phyloP scores from a whole-genome alignment of 2,329 filamentous ascomycete species.

The Sarocladiaceae sp. region DNA sequence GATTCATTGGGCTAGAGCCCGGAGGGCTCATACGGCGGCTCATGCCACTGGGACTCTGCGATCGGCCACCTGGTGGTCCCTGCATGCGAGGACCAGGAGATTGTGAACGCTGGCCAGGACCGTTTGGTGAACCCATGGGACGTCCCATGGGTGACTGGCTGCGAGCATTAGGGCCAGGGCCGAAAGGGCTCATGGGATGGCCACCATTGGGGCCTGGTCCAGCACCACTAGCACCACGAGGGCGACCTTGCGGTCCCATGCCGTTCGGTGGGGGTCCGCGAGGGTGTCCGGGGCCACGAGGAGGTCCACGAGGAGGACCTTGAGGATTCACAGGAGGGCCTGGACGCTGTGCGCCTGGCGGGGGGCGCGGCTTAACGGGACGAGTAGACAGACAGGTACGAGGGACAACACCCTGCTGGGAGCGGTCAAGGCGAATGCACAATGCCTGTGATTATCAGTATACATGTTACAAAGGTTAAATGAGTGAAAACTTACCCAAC shows the following conservation, averaged over 20 bases:
- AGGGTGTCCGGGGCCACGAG: constrained; percentile 16
- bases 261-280: constrained; percentile 12
- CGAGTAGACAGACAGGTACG: constrained; percentile 90
- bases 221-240: constrained; percentile 20
- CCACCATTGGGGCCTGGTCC: constrained; percentile 40
- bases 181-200: constrained; percentile 23
- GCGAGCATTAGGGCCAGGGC: constrained; percentile 8
- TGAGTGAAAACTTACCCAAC: constrained; percentile 68
- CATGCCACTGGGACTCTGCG: constrained; percentile 38
- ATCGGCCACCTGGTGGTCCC: constrained; percentile 24
- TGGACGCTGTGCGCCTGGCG: constrained; percentile 41
- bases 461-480: neutral
- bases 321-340: constrained; percentile 49
- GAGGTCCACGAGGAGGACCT: constrained; percentile 12
- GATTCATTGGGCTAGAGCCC: constrained; percentile 26
- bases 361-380: constrained; percentile 78
- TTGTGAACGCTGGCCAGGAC: constrained; percentile 7
- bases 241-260: constrained; percentile 18
- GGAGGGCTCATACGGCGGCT: constrained; percentile 38
- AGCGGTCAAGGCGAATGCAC: constrained; percentile 85
- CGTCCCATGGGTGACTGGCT: constrained; percentile 29
- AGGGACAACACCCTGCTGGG: constrained; percentile 87
- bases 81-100: constrained; percentile 7
- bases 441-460: constrained; percentile 61
- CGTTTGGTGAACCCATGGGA: constrained; percentile 12